Base-by-base conservation (phyloP, 2,329 filamentous ascomycete species). In the Aureobasidium sp. region DNA sequence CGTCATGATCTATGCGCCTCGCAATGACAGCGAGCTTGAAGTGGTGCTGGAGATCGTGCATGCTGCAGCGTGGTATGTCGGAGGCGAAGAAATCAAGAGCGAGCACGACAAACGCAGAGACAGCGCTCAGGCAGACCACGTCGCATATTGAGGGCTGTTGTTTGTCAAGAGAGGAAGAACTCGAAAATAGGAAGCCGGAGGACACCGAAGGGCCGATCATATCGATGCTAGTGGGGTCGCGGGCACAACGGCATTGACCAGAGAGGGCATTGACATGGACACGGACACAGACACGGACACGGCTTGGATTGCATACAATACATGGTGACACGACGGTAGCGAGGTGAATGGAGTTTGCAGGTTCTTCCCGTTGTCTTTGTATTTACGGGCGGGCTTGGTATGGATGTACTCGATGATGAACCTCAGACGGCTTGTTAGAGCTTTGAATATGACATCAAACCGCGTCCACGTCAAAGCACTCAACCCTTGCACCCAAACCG, bases 1-100 rank as follows among this genome's bases (percentile, higher is more conserved):
- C 73, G 79, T 90, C 62, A 86, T 95, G 84, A 79, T 95, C 5
- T 96, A 96, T 75, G 89, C 90, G 20, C 90, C 91, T 2, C 78
- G 88, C 69, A 80, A 86, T 65, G 80, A 85, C 63, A 79, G 81
- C 29, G 90, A 96, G 71, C 73, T 94, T 29, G 79, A 83, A 58
- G 80, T 85, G 56, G 82, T 92, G 4, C 82, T 84, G 71, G 77
- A 79, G 66, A 88, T 95, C 66, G 84, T 94, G 62, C 83, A 85
- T 67, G 89, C 90, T 3, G 88, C 87, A 4, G 84, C 87, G 25
- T 93, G 87, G 84, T 91, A 82, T 79, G 80, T 83, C 57, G 75
- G 74, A 64, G 77, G 76, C 3, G 66, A 74, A 22, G 61, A 64
- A 2, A 60, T 63, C 52, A 71, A 75, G 7, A 64, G 47, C 17